A percentile compares a stretch with the other conserved stretches of the same genome.
Conservation (phyloP, 2,329 filamentous ascomycete genomes). For the Fusarium pseudonygamai region DNA sequence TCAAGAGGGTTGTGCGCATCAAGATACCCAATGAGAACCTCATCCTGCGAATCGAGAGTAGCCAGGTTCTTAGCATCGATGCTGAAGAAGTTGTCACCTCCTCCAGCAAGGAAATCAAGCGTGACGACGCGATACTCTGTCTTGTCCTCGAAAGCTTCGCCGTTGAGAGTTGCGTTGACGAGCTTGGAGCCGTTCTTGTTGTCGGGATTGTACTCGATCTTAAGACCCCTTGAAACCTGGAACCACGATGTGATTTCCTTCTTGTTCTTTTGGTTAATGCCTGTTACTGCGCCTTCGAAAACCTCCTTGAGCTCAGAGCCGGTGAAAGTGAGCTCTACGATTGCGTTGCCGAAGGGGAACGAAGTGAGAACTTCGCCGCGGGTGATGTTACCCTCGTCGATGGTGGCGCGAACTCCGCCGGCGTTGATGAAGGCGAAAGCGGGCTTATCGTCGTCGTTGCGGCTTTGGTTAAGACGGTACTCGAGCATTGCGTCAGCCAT, state of each 20-base stretch:
- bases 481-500: conserved; percentile 69
- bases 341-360: conserved; percentile 73
- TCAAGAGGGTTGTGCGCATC: conserved; percentile 58
- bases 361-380: conserved; percentile 70
- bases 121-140: conserved; percentile 67
- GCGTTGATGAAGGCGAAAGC: conserved; percentile 71
- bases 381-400: conserved; percentile 68
- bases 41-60: conserved; percentile 62
- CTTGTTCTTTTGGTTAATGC: conserved; percentile 64
- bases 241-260: conserved; percentile 65
- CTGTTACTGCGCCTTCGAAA: conserved; percentile 67
- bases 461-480: conserved; percentile 63
- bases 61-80: conserved; percentile 48
- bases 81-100: conserved; percentile 70
- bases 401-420: conserved; percentile 71
- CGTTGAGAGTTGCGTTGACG: conserved; percentile 61
- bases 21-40: conserved; percentile 63
- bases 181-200: conserved; percentile 61
- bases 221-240: conserved; percentile 67
- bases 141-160: conserved; percentile 56
- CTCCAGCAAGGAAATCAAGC: conserved; percentile 69
- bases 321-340: conserved; percentile 65
- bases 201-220: conserved; percentile 65
- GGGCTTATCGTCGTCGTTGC: conserved; percentile 47
- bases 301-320: conserved; percentile 65